Evolutionary conservation across 2,329 filamentous ascomycete genomes (phyloP), one percentile per base, ranked within the genome.

Genomic region (Alternaria sp.): DNA sequence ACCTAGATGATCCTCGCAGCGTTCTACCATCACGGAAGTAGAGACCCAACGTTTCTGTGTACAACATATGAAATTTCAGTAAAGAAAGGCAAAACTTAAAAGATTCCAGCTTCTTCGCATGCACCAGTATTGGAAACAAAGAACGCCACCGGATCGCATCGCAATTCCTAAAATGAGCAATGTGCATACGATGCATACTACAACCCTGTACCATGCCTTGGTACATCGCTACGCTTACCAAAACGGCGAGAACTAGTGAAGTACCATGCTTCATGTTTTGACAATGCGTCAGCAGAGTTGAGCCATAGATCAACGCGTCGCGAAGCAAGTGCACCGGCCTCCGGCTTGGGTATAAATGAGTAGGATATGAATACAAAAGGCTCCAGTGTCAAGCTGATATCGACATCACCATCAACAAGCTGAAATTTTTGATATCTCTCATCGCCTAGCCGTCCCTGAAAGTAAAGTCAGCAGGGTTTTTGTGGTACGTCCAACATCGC

Each of bases 261-360:
- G 44, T 24, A 23, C 13, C 31, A 48, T 48, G 44, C 31, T 36
- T 48, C 44, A 48, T 34, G 31, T 36, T 36, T 7, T 34, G 21
- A 36, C 5, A 14, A 1, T 13, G 31, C 23, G 31, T 48, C 44
- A 36, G 31, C 21, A 34, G 26, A 31, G 1, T 5, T 14, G 14
- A 34, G 31, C 21, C 24, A 17, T 17, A 26, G 14, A 17, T n/a
- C 29, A 36, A 24, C 3, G 5, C 33, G 31, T 36, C 28, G 13
- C 13, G 31, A 48, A 34, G 21, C 23, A 33, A 34, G 29, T 34
- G 21, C 13, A 33, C 13, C 21, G 44, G 21, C 21, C 10, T 40
- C 7, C 11, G 21, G 11, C 23, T 28, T 50, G 14, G 29, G 21
- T n/a, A 36, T 28, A 28, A 23, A 50, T 46, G 14, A 10, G 31